phyloP scores from a whole-genome alignment of 2,329 filamentous ascomycete genomes.

The Ophiostoma australiae region DNA sequence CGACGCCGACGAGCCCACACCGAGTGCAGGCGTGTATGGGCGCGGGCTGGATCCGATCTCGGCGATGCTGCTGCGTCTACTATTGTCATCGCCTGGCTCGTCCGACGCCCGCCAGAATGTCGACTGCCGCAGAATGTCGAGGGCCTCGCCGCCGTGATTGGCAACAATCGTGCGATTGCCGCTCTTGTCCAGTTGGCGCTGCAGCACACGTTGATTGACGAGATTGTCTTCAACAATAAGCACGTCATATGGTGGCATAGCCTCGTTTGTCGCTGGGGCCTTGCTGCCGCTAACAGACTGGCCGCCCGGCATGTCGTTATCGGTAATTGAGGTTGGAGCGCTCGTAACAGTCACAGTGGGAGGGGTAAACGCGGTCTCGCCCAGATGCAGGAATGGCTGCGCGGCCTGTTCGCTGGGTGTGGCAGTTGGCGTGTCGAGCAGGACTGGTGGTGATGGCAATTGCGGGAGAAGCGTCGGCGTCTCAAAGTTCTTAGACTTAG shows the following conservation, averaged over 20 bases:
- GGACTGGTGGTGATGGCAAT: conserved; percentile 17
- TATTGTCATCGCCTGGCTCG: neutral
- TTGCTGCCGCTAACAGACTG: neutral
- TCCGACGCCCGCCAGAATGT: conserved; percentile 45
- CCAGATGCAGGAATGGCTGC: neutral
- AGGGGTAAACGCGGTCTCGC: neutral
- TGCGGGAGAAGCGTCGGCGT: neutral
- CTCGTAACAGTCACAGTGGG: neutral
- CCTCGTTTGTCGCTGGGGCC: neutral
- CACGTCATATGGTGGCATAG: conserved; percentile 46
- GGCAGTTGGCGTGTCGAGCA: neutral
- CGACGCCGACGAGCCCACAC: neutral
- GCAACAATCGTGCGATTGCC: conserved; percentile 59
- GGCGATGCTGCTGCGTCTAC: neutral
- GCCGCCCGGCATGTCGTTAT: neutral
- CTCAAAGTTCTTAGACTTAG: conserved; percentile 4
- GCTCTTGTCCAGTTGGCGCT: conserved; percentile 55
- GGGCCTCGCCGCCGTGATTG: conserved; percentile 60
- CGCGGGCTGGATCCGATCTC: neutral
- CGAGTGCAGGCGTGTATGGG: neutral
- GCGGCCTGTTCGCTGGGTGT: neutral
- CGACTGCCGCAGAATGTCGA: conserved; percentile 53
- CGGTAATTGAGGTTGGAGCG: neutral
- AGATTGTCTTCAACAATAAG: conserved; percentile 65
- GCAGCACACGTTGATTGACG: conserved; percentile 61